Conservation (phyloP, 2,329 filamentous ascomycete genomes). For the Dendryphion nanum region DNA sequence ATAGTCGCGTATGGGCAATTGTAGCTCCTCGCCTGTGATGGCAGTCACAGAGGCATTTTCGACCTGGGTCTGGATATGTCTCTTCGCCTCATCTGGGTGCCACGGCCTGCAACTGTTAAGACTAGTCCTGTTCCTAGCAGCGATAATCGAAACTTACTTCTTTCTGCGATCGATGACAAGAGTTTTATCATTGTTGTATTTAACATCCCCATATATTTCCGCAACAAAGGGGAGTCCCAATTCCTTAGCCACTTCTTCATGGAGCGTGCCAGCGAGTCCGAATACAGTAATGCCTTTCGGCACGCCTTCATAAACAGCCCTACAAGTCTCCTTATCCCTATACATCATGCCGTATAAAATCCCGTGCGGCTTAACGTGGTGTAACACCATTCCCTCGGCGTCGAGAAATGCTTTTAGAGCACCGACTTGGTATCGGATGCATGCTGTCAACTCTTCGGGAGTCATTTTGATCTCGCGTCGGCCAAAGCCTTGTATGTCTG, state of each 20-base stretch:
- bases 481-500: constrained; percentile 66
- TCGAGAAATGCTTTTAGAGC: constrained; percentile 60
- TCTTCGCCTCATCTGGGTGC: constrained; percentile 42
- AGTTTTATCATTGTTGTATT: constrained; percentile 51
- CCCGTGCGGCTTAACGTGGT: constrained; percentile 65
- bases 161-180: constrained; percentile 60
- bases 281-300: constrained; percentile 53
- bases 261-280: constrained; percentile 54
- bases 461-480: constrained; percentile 60
- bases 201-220: constrained; percentile 57
- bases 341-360: constrained; percentile 59
- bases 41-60: constrained; percentile 42
- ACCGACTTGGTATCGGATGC: constrained; percentile 63
- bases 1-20: constrained; percentile 43
- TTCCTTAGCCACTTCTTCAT: constrained; percentile 55
- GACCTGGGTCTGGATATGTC: constrained; percentile 42
- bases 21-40: constrained; percentile 42
- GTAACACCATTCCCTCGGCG: constrained; percentile 54
- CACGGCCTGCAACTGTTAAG: constrained; percentile 39
- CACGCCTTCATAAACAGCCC: constrained; percentile 54
- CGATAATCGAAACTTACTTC: constrained; percentile 37
- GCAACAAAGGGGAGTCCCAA: constrained; percentile 54
- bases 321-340: constrained; percentile 51
- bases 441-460: constrained; percentile 57
- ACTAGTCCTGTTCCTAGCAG: not conserved